These are phyloP conservation scores for Tremellales sp. DNA, from an alignment of 1,284 basidiomycete genomes.

Conservation along the genomic window DNA sequence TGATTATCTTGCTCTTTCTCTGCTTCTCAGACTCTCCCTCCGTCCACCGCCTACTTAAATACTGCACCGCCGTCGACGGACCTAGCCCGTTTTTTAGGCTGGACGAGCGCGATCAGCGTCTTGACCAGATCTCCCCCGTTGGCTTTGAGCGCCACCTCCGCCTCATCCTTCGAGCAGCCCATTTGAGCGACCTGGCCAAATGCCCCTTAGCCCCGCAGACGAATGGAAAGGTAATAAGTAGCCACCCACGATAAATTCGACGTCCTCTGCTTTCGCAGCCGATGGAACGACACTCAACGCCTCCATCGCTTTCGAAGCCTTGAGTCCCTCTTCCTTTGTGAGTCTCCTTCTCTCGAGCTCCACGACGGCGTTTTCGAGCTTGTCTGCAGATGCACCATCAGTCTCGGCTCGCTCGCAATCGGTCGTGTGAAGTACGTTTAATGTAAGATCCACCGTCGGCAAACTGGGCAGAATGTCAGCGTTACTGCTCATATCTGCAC, in stretches of 20 bases:
- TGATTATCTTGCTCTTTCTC: too few relatives aligned
- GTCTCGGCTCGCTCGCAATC: not conserved
- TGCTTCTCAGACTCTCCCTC: too few relatives aligned
- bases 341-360: constrained; percentile 36
- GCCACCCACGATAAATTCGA: constrained; percentile 37
- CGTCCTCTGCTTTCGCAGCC: constrained; percentile 33
- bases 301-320: constrained; percentile 41
- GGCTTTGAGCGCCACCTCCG: constrained; percentile 29
- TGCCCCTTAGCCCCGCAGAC: not conserved
- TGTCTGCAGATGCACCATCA: constrained; percentile 22
- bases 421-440: constrained; percentile 25
- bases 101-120: constrained; percentile 33
- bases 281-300: constrained; percentile 27
- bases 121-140: constrained; percentile 39
- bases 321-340: constrained; percentile 36
- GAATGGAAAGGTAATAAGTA: not conserved
- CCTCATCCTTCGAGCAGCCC: constrained; percentile 29
- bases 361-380: constrained; percentile 39
- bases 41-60: too few relatives aligned
- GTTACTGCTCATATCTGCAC: not conserved
- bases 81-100: constrained; percentile 25
- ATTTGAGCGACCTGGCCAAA: constrained; percentile 32
- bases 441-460: constrained; percentile 43
- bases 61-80: constrained; percentile 17
- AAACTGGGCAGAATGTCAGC: constrained; percentile 28